These are phyloP conservation scores for Boechera retrofracta DNA, from an alignment of 345 rosid genomes.

Conservation along the genomic window DNA sequence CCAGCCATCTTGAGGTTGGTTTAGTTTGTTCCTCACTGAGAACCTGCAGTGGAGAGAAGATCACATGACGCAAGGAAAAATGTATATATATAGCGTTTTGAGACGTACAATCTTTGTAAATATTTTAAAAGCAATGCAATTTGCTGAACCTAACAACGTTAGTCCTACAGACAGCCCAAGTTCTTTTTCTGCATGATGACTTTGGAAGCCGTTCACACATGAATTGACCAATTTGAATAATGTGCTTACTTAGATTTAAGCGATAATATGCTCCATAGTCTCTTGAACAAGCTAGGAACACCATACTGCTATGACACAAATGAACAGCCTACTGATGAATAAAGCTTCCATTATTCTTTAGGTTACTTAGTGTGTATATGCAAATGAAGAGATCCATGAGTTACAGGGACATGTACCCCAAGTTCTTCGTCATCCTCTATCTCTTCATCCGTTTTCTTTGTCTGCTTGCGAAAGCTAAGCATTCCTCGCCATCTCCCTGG, in stretches of 20 bases:
- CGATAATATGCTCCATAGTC: constrained; percentile 38
- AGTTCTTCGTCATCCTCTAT: constrained; percentile 65
- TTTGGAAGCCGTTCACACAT: constrained; percentile 7
- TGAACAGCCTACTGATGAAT: constrained; percentile 38
- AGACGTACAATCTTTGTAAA: constrained; percentile 9
- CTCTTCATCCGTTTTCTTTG: constrained; percentile 49
- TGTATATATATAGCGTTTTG: neutral
- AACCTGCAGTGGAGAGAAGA: constrained; percentile 51
- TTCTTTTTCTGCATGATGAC: constrained; percentile 2
- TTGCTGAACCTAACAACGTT: constrained; percentile 6
- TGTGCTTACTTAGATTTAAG: constrained; percentile 46
- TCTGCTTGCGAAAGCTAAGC: constrained; percentile 35
- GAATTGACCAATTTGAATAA: constrained; percentile 21
- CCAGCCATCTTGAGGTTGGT: constrained; percentile 68
- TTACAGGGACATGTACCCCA: constrained; percentile 54
- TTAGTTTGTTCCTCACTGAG: constrained; percentile 48
- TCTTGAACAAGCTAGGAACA: constrained; percentile 49
- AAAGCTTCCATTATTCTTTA: constrained; percentile 21
- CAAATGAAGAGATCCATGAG: constrained; percentile 31
- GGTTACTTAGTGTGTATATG: constrained; percentile 36
- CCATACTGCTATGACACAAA: constrained; percentile 40
- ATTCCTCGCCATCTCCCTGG: constrained; percentile 37
- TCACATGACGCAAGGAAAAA: constrained; percentile 23
- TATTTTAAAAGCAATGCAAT: constrained; percentile 30
- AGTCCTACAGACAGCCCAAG: constrained; percentile 26